phyloP scores from a whole-genome alignment of 495 filamentous ascomycete genomes.

The Penicillium turbatum region DNA sequence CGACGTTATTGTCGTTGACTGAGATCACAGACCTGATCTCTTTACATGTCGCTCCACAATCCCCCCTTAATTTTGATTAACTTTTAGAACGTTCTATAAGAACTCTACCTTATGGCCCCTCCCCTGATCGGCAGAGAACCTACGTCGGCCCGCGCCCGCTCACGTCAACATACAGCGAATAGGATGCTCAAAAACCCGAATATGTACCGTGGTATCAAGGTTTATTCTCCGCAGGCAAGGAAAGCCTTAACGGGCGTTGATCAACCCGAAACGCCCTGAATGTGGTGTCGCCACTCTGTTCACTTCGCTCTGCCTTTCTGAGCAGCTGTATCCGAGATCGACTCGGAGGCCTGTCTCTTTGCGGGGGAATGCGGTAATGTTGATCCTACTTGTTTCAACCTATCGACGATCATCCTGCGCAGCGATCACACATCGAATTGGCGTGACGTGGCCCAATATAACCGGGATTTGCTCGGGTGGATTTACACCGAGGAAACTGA shows the following conservation, averaged over 20 bases:
- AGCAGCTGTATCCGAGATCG: conserved; percentile 3
- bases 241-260: neutral
- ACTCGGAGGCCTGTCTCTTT: neutral
- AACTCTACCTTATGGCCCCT: neutral
- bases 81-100: neutral
- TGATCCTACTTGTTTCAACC: conserved; percentile 14
- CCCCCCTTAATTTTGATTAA: neutral
- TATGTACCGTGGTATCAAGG: neutral
- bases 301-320: neutral
- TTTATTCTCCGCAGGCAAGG: neutral
- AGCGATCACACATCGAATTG: neutral
- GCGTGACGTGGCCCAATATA: neutral
- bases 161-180: neutral
- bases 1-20: conserved; percentile 40
- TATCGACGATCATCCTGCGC: conserved; percentile 2
- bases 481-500: neutral
- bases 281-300: neutral
- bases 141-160: neutral
- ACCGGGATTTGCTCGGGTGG: neutral
- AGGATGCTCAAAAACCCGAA: neutral
- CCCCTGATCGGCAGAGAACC: conserved; percentile 12
- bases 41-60: neutral
- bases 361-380: neutral
- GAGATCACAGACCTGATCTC: conserved; percentile 3
- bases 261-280: neutral